Percentiles rank a stretch among this genome's conserved stretches.
Conservation (phyloP, 495 filamentous ascomycete genomes). For the Pseudotulostoma volvatum region DNA sequence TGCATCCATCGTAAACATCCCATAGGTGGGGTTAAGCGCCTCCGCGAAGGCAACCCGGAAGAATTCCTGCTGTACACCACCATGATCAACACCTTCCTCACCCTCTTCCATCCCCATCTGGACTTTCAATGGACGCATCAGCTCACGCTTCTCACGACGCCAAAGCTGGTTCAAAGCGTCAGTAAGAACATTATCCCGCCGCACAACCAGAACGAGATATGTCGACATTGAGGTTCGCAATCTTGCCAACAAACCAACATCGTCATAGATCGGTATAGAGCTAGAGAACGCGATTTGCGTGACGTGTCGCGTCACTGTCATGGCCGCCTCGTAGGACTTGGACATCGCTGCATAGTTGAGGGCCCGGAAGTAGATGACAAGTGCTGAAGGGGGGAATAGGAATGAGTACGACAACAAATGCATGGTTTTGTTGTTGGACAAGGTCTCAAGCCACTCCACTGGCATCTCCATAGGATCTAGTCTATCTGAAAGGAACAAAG, state of each 20-base stretch:
- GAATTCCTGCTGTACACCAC: constrained; percentile 91
- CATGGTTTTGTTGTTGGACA: constrained; percentile 41
- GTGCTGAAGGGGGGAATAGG: constrained; percentile 52
- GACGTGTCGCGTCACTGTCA: constrained; percentile 43
- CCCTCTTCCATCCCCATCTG: constrained; percentile 63
- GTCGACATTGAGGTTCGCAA: constrained; percentile 47
- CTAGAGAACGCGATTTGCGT: constrained; percentile 36
- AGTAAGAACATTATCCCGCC: constrained; percentile 48
- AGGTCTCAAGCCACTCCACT: constrained; percentile 46
- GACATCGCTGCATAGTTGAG: constrained; percentile 77
- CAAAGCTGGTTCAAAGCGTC: constrained; percentile 83
- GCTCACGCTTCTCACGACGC: constrained; percentile 64
- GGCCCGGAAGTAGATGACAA: constrained; percentile 77
- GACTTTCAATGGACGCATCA: constrained; percentile 75
- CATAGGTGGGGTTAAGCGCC: constrained; percentile 59
- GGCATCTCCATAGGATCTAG: constrained; percentile 66
- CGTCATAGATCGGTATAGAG: constrained; percentile 24
- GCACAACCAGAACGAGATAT: constrained; percentile 63
- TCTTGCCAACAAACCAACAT: constrained; percentile 38
- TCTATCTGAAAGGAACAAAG: constrained; percentile 58
- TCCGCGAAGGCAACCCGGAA: constrained; percentile 69
- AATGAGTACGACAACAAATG: constrained; percentile 74
- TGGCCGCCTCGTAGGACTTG: constrained; percentile 52
- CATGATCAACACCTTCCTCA: constrained; percentile 83
- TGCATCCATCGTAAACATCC: constrained; percentile 59